These are phyloP conservation scores for Tilletia caries DNA, from an alignment of 1,284 basidiomycete genomes.

Conservation along the genomic window DNA sequence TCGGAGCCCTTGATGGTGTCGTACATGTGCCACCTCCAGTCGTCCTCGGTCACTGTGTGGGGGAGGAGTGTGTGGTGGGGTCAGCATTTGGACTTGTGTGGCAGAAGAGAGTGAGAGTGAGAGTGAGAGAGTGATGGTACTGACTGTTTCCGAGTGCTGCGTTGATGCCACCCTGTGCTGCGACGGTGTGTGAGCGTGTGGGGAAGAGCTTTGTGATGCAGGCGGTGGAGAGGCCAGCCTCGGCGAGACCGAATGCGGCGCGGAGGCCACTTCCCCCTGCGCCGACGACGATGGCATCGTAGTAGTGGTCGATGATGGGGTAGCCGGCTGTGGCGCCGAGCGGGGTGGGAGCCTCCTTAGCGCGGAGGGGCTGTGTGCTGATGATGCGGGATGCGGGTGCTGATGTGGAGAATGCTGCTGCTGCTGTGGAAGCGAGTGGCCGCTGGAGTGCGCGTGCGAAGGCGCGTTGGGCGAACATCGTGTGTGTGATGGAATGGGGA, in stretches of 20 bases:
- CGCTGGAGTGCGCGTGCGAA: conserved; percentile 4
- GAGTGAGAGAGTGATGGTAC: too few relatives aligned
- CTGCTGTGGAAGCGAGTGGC: neutral
- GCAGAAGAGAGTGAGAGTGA: neutral
- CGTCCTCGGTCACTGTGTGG: conserved; percentile 59
- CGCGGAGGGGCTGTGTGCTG: conserved; percentile 73
- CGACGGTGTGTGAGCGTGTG: conserved; percentile 98
- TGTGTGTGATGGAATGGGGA: neutral
- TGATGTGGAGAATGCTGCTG: conserved; percentile 31
- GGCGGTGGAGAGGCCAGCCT: conserved; percentile 87
- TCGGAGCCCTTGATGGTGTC: conserved; percentile 99
- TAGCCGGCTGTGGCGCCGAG: conserved; percentile 63
- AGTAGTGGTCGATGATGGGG: conserved; percentile 87
- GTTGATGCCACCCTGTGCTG: conserved; percentile 99
- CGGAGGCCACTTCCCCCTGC: conserved; percentile 97
- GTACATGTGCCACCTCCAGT: conserved; percentile 99
- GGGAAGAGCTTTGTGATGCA: conserved; percentile 98
- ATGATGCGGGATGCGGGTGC: conserved; percentile 60
- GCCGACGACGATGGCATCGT: conserved; percentile 57
- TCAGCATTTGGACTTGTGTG: too few relatives aligned
- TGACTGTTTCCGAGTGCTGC: conserved; percentile 84
- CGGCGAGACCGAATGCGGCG: conserved; percentile 97
- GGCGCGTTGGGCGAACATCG: conserved; percentile 9
- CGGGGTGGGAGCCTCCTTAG: conserved; percentile 67
- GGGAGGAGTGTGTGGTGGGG: neutral